Evolutionary conservation across 441 rosid species (phyloP).

Genomic region (Theobroma grandiflorum): DNA sequence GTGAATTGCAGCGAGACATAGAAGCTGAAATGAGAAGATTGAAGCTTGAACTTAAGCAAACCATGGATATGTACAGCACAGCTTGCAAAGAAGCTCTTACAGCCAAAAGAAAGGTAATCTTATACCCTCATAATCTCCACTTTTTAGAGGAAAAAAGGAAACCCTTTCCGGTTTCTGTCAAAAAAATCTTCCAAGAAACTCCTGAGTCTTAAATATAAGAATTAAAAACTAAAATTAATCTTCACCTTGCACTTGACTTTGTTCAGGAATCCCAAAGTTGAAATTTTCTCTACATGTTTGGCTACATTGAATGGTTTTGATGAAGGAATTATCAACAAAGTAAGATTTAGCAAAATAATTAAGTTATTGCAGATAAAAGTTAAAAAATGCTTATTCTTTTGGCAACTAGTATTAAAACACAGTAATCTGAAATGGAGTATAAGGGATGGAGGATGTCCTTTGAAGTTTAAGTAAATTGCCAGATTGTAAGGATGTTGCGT

Average conservation of each 20-base stretch:
- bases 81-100: constrained; percentile 90
- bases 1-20: constrained; percentile 57
- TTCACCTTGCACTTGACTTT: background rate
- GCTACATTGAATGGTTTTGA: background rate
- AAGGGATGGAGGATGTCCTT: background rate
- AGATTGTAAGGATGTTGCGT: background rate
- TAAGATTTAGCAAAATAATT: background rate
- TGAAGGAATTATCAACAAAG: background rate
- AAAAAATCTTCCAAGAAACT: background rate
- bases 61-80: constrained; percentile 84
- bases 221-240: background rate
- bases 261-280: background rate
- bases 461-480: background rate
- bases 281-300: background rate
- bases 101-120: constrained; percentile 69
- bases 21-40: constrained; percentile 90
- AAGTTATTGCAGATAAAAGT: background rate
- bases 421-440: too few relatives aligned
- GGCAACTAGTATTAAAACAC: background rate
- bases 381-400: background rate
- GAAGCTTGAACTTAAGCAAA: constrained; percentile 84
- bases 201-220: background rate
- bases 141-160: background rate
- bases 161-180: background rate
- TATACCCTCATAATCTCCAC: background rate